Conservation (phyloP, 257 asterid genomes). For the Handroanthus guayacan region DNA sequence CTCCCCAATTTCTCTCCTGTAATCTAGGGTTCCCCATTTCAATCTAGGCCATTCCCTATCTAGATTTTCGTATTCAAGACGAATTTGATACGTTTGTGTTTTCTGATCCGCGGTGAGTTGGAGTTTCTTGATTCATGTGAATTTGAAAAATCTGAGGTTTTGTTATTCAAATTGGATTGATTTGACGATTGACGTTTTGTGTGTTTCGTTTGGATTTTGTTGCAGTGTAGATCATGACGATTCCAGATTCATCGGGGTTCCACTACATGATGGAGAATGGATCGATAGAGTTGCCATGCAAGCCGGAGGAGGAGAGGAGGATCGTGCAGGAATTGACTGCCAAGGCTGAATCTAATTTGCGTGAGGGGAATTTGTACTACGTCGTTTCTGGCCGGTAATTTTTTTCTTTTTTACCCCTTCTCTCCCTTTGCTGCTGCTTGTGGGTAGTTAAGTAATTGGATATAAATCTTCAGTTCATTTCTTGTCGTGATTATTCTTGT, state of each 20-base stretch:
- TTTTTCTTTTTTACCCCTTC: constrained; percentile 16
- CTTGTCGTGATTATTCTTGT: not conserved
- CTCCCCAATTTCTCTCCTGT: constrained; percentile 25
- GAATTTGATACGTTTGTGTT: constrained; percentile 23
- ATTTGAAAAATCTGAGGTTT: constrained; percentile 2
- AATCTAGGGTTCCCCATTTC: constrained; percentile 51
- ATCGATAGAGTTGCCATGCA: constrained; percentile 80
- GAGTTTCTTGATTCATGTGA: constrained; percentile 6
- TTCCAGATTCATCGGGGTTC: constrained; percentile 73
- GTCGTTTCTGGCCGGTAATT: constrained; percentile 70
- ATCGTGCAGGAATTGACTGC: constrained; percentile 64
- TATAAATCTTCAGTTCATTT: not conserved
- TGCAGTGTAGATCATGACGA: constrained; percentile 71
- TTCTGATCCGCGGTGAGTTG: constrained; percentile 46
- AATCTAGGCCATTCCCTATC: not conserved
- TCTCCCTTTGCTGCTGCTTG: not conserved
- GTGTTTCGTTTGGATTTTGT: constrained; percentile 30
- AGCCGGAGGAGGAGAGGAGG: constrained; percentile 83
- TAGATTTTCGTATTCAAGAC: not conserved
- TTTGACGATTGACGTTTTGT: constrained; percentile 15
- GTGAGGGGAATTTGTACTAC: constrained; percentile 74
- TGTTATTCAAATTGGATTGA: constrained; percentile 27
- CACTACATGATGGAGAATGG: constrained; percentile 77
- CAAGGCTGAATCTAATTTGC: constrained; percentile 78
- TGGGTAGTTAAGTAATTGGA: constrained; percentile 3